Percentiles rank a stretch among this genome's conserved stretches.
Conservation (phyloP, 768 basidiomycete species). For the Xerocomus potaroensis region DNA sequence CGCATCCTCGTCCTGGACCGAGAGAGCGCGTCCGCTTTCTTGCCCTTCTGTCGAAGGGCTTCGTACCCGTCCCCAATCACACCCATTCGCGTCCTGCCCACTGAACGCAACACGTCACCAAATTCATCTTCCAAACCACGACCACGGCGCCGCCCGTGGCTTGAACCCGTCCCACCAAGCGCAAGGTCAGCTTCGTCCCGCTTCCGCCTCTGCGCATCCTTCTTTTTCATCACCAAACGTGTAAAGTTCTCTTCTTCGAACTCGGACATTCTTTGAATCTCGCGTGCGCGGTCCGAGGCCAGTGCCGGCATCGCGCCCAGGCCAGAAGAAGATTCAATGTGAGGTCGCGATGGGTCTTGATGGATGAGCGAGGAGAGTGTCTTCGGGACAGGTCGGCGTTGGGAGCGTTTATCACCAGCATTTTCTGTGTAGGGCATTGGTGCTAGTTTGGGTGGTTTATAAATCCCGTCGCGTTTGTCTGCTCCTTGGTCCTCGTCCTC, state of each 20-base stretch:
- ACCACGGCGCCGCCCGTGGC: conserved; percentile 52
- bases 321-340: conserved; percentile 68
- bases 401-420: conserved; percentile 41
- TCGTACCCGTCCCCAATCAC: conserved; percentile 74
- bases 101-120: conserved; percentile 66
- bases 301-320: conserved; percentile 59
- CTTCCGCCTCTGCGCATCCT: conserved; percentile 63
- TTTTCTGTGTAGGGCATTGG: conserved; percentile 80
- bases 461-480: conserved; percentile 47
- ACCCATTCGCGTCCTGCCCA: conserved; percentile 41
- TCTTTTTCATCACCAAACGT: conserved; percentile 86
- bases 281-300: conserved; percentile 62
- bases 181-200: conserved; percentile 87
- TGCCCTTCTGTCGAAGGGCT: conserved; percentile 64
- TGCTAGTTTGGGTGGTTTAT: conserved; percentile 83
- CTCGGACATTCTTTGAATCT: conserved; percentile 74
- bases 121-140: conserved; percentile 84
- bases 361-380: conserved; percentile 53
- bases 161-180: conserved; percentile 66
- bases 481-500: conserved; percentile 17
- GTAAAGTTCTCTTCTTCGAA: conserved; percentile 97
- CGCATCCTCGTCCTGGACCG: conserved; percentile 46
- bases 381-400: conserved; percentile 55
- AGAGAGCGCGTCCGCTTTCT: conserved; percentile 56
- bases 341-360: conserved; percentile 57